A percentile compares a stretch with the other conserved stretches of the same genome.
Evolutionary conservation across 306 rosid species (phyloP).

Genomic region (Cyclanthera cordifolia): DNA sequence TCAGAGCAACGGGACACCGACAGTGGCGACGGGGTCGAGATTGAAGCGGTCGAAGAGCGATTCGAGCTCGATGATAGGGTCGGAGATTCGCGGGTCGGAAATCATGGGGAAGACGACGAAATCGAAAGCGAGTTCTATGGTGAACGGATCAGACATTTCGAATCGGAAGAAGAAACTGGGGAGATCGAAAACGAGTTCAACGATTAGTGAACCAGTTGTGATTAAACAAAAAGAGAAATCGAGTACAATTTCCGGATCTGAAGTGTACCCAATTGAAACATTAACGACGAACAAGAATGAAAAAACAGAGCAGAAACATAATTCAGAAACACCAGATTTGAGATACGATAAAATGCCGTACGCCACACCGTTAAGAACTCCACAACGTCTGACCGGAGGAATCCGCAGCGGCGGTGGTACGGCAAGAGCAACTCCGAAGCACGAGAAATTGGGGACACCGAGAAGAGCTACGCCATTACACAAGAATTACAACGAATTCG

Average conservation of each 20-base stretch:
- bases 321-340: neutral
- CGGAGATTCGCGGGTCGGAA: slow-evolving; percentile 28
- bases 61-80: slow-evolving; percentile 53
- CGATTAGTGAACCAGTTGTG: slow-evolving; percentile 22
- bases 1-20: slow-evolving; percentile 18
- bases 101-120: slow-evolving; percentile 20
- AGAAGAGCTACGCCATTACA: too few species aligned
- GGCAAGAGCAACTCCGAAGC: slow-evolving; percentile 21
- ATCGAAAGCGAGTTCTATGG: slow-evolving; percentile 28
- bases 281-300: slow-evolving; percentile 13
- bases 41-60: slow-evolving; percentile 66
- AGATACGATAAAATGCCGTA: neutral
- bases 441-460: too few species aligned
- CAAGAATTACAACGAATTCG: slow-evolving; percentile 6
- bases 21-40: neutral
- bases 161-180: slow-evolving; percentile 12
- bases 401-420: too few species aligned
- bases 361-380: slow-evolving; percentile 11
- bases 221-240: slow-evolving; percentile 18
- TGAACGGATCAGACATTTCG: slow-evolving; percentile 25
- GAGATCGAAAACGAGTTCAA: slow-evolving; percentile 27
- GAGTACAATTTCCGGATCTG: slow-evolving; percentile 11
- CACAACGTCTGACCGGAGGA: neutral
- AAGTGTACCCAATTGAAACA: neutral
- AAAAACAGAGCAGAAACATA: neutral